Conservation (phyloP, 371 early-diverging fungal species). For the Actinomortierella wolfii region DNA sequence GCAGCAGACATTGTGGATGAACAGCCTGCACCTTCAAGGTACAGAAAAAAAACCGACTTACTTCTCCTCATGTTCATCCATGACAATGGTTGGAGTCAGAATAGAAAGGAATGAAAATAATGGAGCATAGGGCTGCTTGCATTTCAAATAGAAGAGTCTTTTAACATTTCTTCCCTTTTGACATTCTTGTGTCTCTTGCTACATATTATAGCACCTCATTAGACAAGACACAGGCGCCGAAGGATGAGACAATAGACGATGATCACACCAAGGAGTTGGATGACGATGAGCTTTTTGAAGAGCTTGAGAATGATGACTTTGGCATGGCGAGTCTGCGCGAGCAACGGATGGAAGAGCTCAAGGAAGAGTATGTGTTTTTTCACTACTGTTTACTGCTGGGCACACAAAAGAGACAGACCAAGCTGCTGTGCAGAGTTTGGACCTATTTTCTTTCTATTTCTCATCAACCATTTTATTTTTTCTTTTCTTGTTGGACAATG, state of each 20-base stretch:
- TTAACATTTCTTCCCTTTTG: not conserved
- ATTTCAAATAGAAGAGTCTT: conserved; percentile 36
- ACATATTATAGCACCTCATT: not conserved
- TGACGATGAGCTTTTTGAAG: conserved; percentile 63
- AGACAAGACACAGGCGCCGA: not conserved
- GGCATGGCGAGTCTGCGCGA: conserved; percentile 59
- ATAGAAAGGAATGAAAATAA: not conserved
- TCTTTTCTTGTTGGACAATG: not conserved
- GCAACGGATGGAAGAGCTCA: conserved; percentile 60
- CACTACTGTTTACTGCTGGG: not conserved
- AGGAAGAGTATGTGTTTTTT: conserved; percentile 50
- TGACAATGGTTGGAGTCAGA: no score
- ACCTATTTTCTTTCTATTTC: not conserved
- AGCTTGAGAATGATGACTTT: conserved; percentile 62
- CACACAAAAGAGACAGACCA: no score
- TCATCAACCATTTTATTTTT: conserved; percentile 9
- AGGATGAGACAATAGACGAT: conserved; percentile 34
- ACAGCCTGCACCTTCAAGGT: no score
- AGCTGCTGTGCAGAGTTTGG: not conserved
- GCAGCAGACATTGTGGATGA: no score
- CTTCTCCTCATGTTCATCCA: no score
- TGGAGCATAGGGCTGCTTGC: no score
- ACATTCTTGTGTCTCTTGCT: not conserved
- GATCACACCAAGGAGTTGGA: conserved; percentile 50
- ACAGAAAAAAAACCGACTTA: conserved; percentile 4